phyloP scores from a whole-genome alignment of 371 early-diverging fungal genomes.

The Mucor velutinosus region DNA sequence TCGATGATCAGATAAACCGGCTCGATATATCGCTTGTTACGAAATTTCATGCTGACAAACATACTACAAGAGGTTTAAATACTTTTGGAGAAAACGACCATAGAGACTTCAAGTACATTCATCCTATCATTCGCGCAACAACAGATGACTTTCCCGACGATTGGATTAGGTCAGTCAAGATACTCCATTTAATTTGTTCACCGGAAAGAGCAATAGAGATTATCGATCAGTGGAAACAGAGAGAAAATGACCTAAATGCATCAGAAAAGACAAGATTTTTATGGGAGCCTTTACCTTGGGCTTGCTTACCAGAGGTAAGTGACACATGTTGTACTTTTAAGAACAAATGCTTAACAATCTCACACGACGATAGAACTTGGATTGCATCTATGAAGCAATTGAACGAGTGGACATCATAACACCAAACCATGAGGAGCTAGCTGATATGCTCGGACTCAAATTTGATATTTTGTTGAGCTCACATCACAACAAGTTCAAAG shows the following conservation, averaged over 20 bases:
- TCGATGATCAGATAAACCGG: conserved; percentile 28
- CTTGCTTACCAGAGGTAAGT: conserved; percentile 38
- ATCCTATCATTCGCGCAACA: conserved; percentile 45
- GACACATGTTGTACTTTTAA: neutral
- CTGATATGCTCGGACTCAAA: conserved; percentile 17
- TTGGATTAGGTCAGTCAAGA: conserved; percentile 38
- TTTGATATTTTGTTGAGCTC: neutral
- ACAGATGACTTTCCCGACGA: conserved; percentile 39
- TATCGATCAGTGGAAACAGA: conserved; percentile 32
- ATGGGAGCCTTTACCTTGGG: conserved; percentile 55
- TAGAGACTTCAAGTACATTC: conserved; percentile 48
- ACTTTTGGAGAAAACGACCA: conserved; percentile 46
- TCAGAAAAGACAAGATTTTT: conserved; percentile 24
- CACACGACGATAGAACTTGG: conserved; percentile 4
- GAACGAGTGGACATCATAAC: conserved; percentile 20
- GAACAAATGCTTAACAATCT: neutral
- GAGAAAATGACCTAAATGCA: conserved; percentile 9
- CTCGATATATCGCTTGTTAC: conserved; percentile 33
- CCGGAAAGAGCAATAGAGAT: conserved; percentile 43
- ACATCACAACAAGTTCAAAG: conserved; percentile 8
- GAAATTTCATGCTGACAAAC: conserved; percentile 29
- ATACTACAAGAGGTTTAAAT: conserved; percentile 49
- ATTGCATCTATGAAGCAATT: conserved; percentile 10
- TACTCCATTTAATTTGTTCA: conserved; percentile 45
- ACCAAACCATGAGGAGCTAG: conserved; percentile 41